Percentiles rank a stretch among this genome's conserved stretches.
Evolutionary conservation across 495 filamentous ascomycete species (phyloP).

Genomic region (Talaromyces borbonicus): DNA sequence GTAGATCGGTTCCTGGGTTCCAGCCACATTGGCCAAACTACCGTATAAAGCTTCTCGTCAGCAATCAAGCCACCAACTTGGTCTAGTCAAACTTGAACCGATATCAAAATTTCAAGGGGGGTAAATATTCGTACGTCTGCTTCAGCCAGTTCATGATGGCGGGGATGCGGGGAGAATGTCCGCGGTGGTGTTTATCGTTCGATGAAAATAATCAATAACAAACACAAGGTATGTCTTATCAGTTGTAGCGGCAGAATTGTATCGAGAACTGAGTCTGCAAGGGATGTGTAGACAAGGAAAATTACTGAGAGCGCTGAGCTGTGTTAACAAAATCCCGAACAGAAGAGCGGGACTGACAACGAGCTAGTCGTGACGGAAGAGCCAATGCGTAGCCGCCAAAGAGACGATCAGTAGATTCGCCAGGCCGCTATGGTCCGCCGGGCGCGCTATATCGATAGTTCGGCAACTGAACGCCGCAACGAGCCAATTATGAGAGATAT

Average conservation of each 20-base stretch:
- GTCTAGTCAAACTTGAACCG: background rate
- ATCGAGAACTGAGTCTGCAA: background rate
- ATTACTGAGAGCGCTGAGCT: background rate
- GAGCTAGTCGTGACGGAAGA: constrained; percentile 1
- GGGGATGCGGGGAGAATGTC: background rate
- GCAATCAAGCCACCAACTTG: constrained; percentile 9
- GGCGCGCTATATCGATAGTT: too few species aligned
- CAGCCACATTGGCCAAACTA: constrained; percentile 83
- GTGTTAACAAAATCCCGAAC: background rate
- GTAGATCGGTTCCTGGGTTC: constrained; percentile 94
- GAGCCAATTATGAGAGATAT: too few species aligned
- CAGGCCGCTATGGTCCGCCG: too few species aligned
- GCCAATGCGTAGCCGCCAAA: background rate
- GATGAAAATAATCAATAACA: too few species aligned
- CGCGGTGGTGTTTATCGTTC: background rate
- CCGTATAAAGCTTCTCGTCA: constrained; percentile 13
- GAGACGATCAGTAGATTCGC: too few species aligned
- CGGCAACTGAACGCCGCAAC: too few species aligned
- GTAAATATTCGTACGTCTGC: constrained; percentile 47
- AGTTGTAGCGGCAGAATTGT: too few species aligned
- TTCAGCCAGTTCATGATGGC: constrained; percentile 61
- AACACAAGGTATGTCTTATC: too few species aligned
- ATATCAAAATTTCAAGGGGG: background rate
- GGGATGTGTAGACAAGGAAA: background rate
- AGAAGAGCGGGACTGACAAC: constrained; percentile 1